Base-by-base conservation (phyloP, 805 yeast species). In the Candida piceae region DNA sequence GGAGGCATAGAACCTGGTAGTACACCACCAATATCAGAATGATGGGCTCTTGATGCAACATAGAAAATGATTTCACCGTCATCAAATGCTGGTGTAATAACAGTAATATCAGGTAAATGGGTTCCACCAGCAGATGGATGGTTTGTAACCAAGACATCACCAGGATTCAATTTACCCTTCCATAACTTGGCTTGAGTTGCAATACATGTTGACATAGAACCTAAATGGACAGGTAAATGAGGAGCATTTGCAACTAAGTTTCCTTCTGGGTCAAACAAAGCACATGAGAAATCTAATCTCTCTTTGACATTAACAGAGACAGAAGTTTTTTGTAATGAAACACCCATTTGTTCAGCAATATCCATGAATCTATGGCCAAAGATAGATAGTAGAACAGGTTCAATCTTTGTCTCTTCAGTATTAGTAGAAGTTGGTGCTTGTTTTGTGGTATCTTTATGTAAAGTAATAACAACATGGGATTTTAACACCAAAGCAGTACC, bases 1-100 rank as follows among this genome's bases (percentile, higher is more conserved):
- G 96, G 95, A 12, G 97, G 96, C 88, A 89, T 87, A 0, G 95
- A 83, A 1, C 97, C 97, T 1, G 97, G 95, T 24, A 86, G 63
- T 40, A 82, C 76, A 11, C 95, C 94, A 13, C 97, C 97, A 53
- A 90, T 89, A 60, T 89, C 97, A 5, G 96, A 89, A 62, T 90
- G 97, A 62, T 89, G 97, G 2, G 96, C 97, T 46, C 97, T 70
- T 0, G 95, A 81, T 1, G 97, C 97, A 11, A 86, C 88, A 69
- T 86, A 89, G 57, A 89, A 89, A 19, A 87, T 74, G 24, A 86
- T 70, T 36, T 66, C 58, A 6, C 67, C 72, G 29, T 68, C 67
- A n/a, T 75, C 67, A 53, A 86, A 83, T 2, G 89, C 88, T 0
- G 97, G 97, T 0, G 96, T 84, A 31, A 90, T 80, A 10, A 89